These are phyloP conservation scores for Pezicula rhizophila DNA, from an alignment of 2,329 filamentous ascomycete species.

Conservation along the genomic window DNA sequence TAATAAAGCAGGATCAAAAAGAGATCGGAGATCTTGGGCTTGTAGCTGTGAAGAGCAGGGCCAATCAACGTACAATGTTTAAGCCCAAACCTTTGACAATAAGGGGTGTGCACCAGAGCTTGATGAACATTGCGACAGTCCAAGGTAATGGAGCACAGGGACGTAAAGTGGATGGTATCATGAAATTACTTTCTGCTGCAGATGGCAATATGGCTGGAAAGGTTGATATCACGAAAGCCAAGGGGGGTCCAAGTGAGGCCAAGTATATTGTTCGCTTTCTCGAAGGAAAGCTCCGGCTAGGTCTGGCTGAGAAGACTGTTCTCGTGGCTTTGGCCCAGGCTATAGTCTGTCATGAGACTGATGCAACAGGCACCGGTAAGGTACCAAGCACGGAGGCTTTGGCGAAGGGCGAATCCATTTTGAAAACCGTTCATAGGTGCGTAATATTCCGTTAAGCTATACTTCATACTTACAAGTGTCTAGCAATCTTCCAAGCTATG, in stretches of 20 bases:
- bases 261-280: constrained; percentile 91
- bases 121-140: constrained; percentile 83
- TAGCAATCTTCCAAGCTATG: constrained; percentile 90
- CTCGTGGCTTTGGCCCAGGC: constrained; percentile 87
- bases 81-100: constrained; percentile 90
- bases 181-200: constrained; percentile 89
- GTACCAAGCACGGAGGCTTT: constrained; percentile 69
- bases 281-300: constrained; percentile 88
- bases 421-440: constrained; percentile 87
- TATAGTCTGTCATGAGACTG: constrained; percentile 74
- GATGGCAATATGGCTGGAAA: constrained; percentile 70
- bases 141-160: constrained; percentile 83
- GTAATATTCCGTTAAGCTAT: constrained; percentile 13
- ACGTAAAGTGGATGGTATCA: constrained; percentile 89
- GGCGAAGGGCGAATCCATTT: constrained; percentile 73
- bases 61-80: constrained; percentile 96
- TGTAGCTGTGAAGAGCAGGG: constrained; percentile 91
- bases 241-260: constrained; percentile 88
- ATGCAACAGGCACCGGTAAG: constrained; percentile 55
- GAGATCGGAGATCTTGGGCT: constrained; percentile 93
- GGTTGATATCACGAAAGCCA: constrained; percentile 85
- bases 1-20: constrained; percentile 94
- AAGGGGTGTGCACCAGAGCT: constrained; percentile 75
- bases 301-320: constrained; percentile 86
- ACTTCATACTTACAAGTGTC: constrained; percentile 27